Percentiles rank a stretch among this genome's conserved stretches.
These are phyloP conservation scores for Sabuloglossum arenarium DNA, from an alignment of 495 filamentous ascomycete species.

Conservation along the genomic window DNA sequence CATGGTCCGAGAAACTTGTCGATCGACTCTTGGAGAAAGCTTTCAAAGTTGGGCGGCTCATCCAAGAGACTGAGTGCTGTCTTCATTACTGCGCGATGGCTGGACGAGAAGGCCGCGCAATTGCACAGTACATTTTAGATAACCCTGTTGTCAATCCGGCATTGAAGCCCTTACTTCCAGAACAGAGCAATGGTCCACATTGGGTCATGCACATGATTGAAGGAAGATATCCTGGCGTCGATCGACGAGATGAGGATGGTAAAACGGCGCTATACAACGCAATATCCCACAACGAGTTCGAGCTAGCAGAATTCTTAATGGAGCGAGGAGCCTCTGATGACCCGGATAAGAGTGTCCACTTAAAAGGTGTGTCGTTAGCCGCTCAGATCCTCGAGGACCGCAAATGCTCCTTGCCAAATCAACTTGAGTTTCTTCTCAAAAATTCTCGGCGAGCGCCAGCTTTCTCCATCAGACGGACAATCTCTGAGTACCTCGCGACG, in stretches of 20 bases:
- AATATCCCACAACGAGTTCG: neutral
- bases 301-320: neutral
- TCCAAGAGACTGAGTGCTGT: neutral
- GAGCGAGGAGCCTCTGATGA: neutral
- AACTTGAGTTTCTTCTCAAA: neutral
- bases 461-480: neutral
- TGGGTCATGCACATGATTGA: neutral
- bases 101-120: neutral
- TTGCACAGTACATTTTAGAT: neutral
- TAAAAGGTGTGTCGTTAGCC: neutral
- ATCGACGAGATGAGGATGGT: neutral
- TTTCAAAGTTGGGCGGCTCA: neutral
- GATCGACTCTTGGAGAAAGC: neutral
- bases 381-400: neutral
- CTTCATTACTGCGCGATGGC: neutral
- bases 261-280: neutral
- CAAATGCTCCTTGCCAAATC: neutral
- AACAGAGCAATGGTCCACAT: neutral
- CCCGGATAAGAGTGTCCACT: neutral
- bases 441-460: neutral
- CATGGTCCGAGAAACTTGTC: neutral
- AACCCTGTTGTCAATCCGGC: neutral
- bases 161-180: neutral
- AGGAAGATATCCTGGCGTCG: neutral
- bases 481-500: neutral